Conservation (phyloP, 2,329 filamentous ascomycete species). For the Xylaria digitata region DNA sequence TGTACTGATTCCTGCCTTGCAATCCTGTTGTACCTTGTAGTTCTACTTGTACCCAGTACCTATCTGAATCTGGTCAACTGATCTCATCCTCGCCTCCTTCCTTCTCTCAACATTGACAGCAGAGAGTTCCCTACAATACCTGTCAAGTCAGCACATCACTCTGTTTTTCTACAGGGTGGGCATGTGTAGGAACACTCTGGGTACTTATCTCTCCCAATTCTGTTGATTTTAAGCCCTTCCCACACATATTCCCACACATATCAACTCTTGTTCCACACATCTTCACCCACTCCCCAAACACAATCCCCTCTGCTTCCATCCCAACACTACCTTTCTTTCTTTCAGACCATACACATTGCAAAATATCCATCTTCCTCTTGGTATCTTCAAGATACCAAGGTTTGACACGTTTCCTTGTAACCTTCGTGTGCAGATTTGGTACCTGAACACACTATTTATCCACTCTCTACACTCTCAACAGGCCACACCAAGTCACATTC, state of each 20-base stretch:
- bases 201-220: not conserved
- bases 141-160: not conserved
- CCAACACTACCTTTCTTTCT: not conserved
- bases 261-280: not conserved
- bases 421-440: not conserved
- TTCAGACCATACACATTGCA: not conserved
- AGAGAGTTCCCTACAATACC: not conserved
- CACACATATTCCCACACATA: not conserved
- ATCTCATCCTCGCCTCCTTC: not conserved
- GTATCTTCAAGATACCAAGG: not conserved
- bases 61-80: not conserved
- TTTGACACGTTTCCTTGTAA: not conserved
- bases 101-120: conserved; percentile 4
- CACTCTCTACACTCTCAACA: not conserved
- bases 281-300: conserved; percentile 1
- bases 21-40: not conserved
- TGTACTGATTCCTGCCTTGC: not conserved
- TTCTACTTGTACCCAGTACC: conserved; percentile 9
- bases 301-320: not conserved
- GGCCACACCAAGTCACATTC: too few species aligned
- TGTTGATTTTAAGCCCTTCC: not conserved
- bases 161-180: not conserved
- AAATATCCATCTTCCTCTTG: not conserved
- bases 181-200: not conserved
- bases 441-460: conserved; percentile 2